These are phyloP conservation scores for Paecilomyces sp. DNA, from an alignment of 2,329 filamentous ascomycete species.

Conservation along the genomic window DNA sequence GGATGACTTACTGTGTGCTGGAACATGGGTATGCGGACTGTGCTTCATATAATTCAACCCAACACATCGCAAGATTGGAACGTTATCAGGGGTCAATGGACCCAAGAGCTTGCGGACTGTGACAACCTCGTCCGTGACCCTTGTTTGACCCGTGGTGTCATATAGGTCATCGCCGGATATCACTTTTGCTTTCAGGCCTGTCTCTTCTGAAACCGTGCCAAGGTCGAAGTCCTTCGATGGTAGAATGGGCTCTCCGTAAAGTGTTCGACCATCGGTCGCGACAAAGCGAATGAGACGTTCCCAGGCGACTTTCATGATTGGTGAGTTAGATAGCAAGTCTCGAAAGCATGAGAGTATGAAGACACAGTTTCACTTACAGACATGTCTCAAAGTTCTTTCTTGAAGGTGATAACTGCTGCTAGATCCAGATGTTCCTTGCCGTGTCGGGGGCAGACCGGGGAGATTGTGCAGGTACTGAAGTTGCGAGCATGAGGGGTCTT, in stretches of 20 bases:
- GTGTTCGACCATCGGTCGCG: neutral
- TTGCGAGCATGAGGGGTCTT: neutral
- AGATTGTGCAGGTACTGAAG: neutral
- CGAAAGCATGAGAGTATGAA: neutral
- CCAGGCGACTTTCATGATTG: neutral
- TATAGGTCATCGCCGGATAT: slow-evolving; percentile 46
- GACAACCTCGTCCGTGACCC: slow-evolving; percentile 48
- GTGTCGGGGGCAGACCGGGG: neutral
- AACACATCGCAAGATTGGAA: slow-evolving; percentile 52
- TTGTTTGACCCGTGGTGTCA: slow-evolving; percentile 39
- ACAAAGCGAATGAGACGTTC: neutral
- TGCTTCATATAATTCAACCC: slow-evolving; percentile 56
- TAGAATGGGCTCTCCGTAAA: neutral
- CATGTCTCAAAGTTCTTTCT: neutral
- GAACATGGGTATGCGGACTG: slow-evolving; percentile 23
- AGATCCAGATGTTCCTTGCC: neutral
- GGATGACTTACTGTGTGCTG: neutral
- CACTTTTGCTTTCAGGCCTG: slow-evolving; percentile 43
- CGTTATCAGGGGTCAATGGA: slow-evolving; percentile 44
- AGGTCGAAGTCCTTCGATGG: neutral
- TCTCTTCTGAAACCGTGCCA: neutral
- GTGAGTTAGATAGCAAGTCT: neutral
- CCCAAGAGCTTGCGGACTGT: slow-evolving; percentile 49
- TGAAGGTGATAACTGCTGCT: neutral
- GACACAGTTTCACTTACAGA: neutral